A percentile compares a stretch with the other conserved stretches of the same genome.
Evolutionary conservation across 495 filamentous ascomycete species (phyloP).

Genomic region (Trypethelium eluteriae): DNA sequence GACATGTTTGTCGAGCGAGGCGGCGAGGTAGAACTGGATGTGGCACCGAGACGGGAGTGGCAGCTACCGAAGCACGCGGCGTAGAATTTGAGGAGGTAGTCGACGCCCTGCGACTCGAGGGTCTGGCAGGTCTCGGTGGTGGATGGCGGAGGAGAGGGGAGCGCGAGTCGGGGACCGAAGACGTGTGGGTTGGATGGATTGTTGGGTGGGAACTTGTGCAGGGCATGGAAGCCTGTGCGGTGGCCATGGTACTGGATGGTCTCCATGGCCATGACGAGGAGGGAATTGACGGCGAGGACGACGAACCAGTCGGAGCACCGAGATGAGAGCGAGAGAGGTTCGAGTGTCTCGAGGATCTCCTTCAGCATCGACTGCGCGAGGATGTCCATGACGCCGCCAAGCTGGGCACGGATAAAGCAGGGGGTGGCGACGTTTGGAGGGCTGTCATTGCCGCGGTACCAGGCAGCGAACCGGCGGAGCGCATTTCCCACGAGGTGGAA

Average conservation of each 20-base stretch:
- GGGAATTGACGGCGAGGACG: not conserved
- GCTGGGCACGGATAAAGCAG: not conserved
- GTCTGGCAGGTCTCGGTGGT: not conserved
- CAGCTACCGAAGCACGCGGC: not conserved
- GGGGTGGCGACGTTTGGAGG: not conserved
- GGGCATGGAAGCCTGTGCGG: conserved; percentile 5
- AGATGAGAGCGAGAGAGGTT: not conserved
- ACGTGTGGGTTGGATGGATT: not conserved
- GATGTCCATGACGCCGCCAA: not conserved
- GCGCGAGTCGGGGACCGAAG: not conserved
- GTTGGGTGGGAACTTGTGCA: not conserved
- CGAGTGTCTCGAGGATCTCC: not conserved
- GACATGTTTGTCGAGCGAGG: not conserved
- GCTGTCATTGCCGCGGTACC: not conserved
- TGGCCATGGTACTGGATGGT: conserved; percentile 4
- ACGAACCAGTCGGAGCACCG: conserved; percentile 7
- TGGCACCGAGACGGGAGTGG: not conserved
- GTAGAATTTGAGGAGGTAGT: conserved; percentile 8
- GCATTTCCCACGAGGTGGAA: not conserved
- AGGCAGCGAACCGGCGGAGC: not conserved
- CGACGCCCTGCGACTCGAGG: not conserved
- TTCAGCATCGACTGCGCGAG: conserved; percentile 5
- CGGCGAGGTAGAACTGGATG: not conserved
- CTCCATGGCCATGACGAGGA: conserved; percentile 6
- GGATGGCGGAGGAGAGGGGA: not conserved